Percentiles rank a stretch among this genome's conserved stretches.
phyloP scores from a whole-genome alignment of 805 yeast species.

The Suhomyces prunicola region DNA sequence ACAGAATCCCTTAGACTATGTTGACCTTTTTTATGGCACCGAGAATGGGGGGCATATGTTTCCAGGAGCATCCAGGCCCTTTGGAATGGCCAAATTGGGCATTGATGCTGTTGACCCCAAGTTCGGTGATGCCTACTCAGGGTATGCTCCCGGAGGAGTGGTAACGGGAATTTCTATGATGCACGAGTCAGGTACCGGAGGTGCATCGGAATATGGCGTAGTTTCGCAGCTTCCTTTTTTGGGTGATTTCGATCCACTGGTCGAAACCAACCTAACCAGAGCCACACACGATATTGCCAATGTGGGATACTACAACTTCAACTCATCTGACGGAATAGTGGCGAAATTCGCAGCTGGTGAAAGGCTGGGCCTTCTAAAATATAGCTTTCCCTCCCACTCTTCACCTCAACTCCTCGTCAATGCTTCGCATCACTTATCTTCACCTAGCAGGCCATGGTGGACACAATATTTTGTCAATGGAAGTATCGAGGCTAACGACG shows the following conservation, averaged over 20 bases:
- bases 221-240: conserved; percentile 28
- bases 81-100: conserved; percentile 38
- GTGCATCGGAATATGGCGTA: conserved; percentile 35
- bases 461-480: conserved; percentile 29
- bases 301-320: conserved; percentile 24
- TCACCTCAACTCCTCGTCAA: conserved; percentile 22
- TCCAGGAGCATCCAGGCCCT: conserved; percentile 35
- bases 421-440: conserved; percentile 25
- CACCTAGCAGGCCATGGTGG: conserved; percentile 29
- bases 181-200: conserved; percentile 42
- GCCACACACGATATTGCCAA: conserved; percentile 16
- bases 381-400: conserved; percentile 14
- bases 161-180: conserved; percentile 34
- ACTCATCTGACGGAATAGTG: conserved; percentile 16
- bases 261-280: conserved; percentile 12
- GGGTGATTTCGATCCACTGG: conserved; percentile 12
- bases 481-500: conserved; percentile 13
- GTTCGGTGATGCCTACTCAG: conserved; percentile 30
- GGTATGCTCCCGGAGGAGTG: conserved; percentile 28
- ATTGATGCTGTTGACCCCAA: conserved; percentile 22
- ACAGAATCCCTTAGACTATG: conserved; percentile 11
- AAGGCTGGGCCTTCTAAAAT: conserved; percentile 24
- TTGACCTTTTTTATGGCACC: conserved; percentile 34
- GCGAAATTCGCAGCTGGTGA: conserved; percentile 26
- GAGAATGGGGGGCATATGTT: conserved; percentile 32